A percentile compares a stretch with the other conserved stretches of the same genome.
Conservation (phyloP, 2,329 filamentous ascomycete species). For the Hymenoscyphus occultus region DNA sequence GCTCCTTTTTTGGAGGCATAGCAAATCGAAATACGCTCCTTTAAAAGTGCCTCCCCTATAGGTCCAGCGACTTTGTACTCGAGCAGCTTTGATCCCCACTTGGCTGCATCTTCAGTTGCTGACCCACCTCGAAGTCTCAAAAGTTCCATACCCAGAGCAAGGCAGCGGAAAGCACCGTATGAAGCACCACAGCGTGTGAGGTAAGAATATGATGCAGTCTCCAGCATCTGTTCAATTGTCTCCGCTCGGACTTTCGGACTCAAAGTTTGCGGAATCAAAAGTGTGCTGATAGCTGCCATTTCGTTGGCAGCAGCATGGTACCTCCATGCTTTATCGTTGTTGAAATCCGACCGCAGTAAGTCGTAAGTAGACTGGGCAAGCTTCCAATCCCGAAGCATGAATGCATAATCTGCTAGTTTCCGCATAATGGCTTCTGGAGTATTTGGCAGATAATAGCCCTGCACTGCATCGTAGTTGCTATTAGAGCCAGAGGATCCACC, state of each 20-base stretch:
- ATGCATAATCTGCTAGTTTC: slow-evolving; percentile 89
- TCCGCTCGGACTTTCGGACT: slow-evolving; percentile 77
- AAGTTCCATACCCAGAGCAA: slow-evolving; percentile 76
- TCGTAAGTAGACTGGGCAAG: slow-evolving; percentile 90
- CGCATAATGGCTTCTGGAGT: slow-evolving; percentile 87
- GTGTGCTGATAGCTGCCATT: slow-evolving; percentile 83
- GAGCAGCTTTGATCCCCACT: slow-evolving; percentile 77
- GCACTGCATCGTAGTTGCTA: slow-evolving; percentile 73
- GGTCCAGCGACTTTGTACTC: slow-evolving; percentile 73
- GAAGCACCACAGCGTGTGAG: slow-evolving; percentile 76
- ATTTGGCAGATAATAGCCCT: slow-evolving; percentile 81
- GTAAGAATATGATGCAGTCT: slow-evolving; percentile 90
- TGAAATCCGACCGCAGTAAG: slow-evolving; percentile 81
- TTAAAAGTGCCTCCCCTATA: slow-evolving; percentile 77
- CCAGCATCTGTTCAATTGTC: slow-evolving; percentile 80
- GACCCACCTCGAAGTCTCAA: slow-evolving; percentile 76
- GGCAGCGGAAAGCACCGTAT: slow-evolving; percentile 75
- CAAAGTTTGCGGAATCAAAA: slow-evolving; percentile 71
- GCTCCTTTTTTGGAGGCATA: slow-evolving; percentile 71
- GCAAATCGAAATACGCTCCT: slow-evolving; percentile 81
- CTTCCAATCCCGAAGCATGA: slow-evolving; percentile 97
- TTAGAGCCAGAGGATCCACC: slow-evolving; percentile 45
- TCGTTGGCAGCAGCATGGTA: slow-evolving; percentile 93
- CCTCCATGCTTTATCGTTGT: slow-evolving; percentile 94
- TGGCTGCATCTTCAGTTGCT: slow-evolving; percentile 80